A percentile compares a stretch with the other conserved stretches of the same genome.
Evolutionary conservation across 225 moss, liverwort and hornwort species (phyloP).

Genomic region (Sphagnum contortum): DNA sequence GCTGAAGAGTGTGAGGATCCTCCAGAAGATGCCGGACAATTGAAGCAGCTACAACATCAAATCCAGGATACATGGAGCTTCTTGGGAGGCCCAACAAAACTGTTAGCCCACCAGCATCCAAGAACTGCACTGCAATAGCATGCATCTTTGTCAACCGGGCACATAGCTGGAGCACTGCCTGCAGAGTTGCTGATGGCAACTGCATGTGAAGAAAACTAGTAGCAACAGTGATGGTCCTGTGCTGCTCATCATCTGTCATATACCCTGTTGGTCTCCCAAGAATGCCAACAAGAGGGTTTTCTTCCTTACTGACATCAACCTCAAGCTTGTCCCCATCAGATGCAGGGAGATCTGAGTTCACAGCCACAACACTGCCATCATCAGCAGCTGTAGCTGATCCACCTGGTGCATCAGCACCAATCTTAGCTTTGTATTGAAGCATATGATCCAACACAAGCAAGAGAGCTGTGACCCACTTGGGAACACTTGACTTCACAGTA

Average conservation of each 20-base stretch:
- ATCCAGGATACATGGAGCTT: constrained; percentile 67
- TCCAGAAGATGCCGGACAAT: constrained; percentile 91
- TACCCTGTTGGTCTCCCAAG: constrained; percentile 75
- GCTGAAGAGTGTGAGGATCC: constrained; percentile 88
- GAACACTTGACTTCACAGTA: constrained; percentile 36
- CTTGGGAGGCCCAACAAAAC: constrained; percentile 60
- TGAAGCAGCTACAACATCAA: constrained; percentile 76
- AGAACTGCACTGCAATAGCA: constrained; percentile 65
- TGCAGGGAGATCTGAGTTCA: constrained; percentile 31
- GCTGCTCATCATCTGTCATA: constrained; percentile 77
- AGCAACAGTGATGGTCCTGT: constrained; percentile 63
- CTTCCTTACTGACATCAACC: constrained; percentile 21
- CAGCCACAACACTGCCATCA: constrained; percentile 47
- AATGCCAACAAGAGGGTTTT: constrained; percentile 52
- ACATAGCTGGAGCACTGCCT: constrained; percentile 92
- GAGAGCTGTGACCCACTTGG: constrained; percentile 84
- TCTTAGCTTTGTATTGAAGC: constrained; percentile 79
- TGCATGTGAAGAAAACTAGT: constrained; percentile 62
- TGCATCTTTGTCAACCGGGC: constrained; percentile 85
- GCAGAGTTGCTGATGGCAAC: constrained; percentile 58
- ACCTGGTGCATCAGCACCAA: constrained; percentile 49
- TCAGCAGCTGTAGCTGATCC: constrained; percentile 33
- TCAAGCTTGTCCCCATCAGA: constrained; percentile 29
- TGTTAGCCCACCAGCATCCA: constrained; percentile 72
- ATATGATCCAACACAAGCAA: constrained; percentile 77